A percentile compares a stretch with the other conserved stretches of the same genome.
Evolutionary conservation across 768 basidiomycete genomes (phyloP).

Genomic region (Termitomyces sp.): DNA sequence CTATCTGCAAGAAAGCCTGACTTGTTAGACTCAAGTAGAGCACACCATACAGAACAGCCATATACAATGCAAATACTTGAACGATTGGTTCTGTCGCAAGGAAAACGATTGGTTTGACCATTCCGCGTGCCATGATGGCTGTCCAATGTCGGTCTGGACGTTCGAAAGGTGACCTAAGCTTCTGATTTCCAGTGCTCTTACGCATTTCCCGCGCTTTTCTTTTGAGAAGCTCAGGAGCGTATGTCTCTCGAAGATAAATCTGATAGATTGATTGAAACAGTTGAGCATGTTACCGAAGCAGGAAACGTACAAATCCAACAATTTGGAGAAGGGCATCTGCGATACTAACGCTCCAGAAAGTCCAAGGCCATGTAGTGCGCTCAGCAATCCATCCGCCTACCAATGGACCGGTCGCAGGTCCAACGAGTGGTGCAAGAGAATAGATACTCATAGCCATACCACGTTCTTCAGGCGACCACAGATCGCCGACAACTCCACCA

Average conservation of each 20-base stretch:
- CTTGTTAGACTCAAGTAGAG: conserved; percentile 36
- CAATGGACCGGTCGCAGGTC: conserved; percentile 31
- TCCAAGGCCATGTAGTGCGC: conserved; percentile 51
- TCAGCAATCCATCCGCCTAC: conserved; percentile 42
- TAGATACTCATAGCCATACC: conserved; percentile 49
- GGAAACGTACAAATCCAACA: conserved; percentile 39
- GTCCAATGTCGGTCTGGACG: conserved; percentile 34
- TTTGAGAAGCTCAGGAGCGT: conserved; percentile 43
- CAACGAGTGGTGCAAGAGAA: conserved; percentile 49
- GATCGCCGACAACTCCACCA: conserved; percentile 49
- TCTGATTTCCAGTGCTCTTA: conserved; percentile 21
- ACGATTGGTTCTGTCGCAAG: conserved; percentile 55
- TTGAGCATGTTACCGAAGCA: neutral
- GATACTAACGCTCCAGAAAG: conserved; percentile 54
- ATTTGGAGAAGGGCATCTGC: conserved; percentile 41
- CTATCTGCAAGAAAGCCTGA: conserved; percentile 11
- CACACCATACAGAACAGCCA: conserved; percentile 53
- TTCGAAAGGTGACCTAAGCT: conserved; percentile 38
- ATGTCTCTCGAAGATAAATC: conserved; percentile 33
- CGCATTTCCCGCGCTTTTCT: conserved; percentile 31
- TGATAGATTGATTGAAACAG: neutral
- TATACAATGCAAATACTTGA: conserved; percentile 51
- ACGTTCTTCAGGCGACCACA: conserved; percentile 46
- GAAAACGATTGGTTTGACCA: conserved; percentile 53
- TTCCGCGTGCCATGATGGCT: conserved; percentile 36